Evolutionary conservation across 2,329 filamentous ascomycete species (phyloP), one percentile per base, ranked within the genome.

Genomic region (Colletotrichum sojae): DNA sequence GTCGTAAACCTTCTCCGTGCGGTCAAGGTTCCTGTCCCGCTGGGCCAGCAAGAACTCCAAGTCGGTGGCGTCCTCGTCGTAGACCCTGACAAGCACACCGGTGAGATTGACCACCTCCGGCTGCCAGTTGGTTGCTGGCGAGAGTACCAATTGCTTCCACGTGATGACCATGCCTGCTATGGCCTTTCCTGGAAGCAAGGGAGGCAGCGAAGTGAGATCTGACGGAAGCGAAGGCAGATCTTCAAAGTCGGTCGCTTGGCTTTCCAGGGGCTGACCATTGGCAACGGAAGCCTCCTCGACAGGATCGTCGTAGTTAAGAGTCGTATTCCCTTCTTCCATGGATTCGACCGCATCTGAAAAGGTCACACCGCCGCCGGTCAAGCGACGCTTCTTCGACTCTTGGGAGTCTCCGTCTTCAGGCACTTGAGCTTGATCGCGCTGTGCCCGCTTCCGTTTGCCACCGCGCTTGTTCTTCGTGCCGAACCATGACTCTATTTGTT

Each of bases 11-110:
- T 88, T 91, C 71, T 90, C 83, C 61, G 85, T 87, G 69, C 83
- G 77, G 62, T 88, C 85, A 5, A 85, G 79, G 13, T 86, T 80
- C 55, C 91, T 83, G 75, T 97, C 92, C 31, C 92, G 88, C 70
- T 86, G 86, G 2, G 94, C 93, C 3, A 97, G 85, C 12, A 86
- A 83, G 5, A 97, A 81, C 22, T 85, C 82, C 16, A 97, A 76
- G 0, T 76, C 71, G 1, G 76, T 81, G 4, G 88, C 84, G 1
- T 88, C 85, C 20, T 84, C 81, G 0, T 88, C 86, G 13, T 84
- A 80, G 0, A 89, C 78, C 1, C 84, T 82, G n/a, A 89, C 82
- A 5, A 94, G 82, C 31, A 92, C 79, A 0, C 90, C 94, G 0
- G 93, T 94, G 65, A 92, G 88, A 1, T 85, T 81, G 3, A 84